Conservation (phyloP, 169 alveolate species). For the Cardiosporidium cionae region DNA sequence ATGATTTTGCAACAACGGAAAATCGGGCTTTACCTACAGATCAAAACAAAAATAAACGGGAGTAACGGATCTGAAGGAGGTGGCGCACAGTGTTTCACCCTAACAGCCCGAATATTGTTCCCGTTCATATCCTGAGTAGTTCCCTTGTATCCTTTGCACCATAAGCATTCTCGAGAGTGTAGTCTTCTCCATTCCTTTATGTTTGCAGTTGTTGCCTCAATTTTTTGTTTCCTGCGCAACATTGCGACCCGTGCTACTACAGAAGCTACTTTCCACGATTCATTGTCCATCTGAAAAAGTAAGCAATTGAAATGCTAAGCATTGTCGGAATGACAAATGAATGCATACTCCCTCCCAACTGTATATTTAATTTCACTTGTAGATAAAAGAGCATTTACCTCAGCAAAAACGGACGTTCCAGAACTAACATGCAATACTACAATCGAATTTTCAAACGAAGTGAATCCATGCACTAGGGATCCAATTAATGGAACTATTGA, state of each 20-base stretch:
- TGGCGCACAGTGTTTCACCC: conserved; percentile 45
- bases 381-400: too few species aligned
- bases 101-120: conserved; percentile 22
- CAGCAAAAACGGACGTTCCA: conserved; percentile 58
- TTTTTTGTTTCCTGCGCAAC: conserved; percentile 42
- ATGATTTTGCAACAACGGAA: too few species aligned
- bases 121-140: conserved; percentile 33
- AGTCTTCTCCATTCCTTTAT: conserved; percentile 53
- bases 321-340: too few species aligned
- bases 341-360: too few species aligned
- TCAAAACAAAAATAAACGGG: conserved; percentile 50
- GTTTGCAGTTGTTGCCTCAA: conserved; percentile 40
- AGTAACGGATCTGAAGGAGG: conserved; percentile 49
- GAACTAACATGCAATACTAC: conserved; percentile 50
- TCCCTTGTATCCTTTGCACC: conserved; percentile 52
- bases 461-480: conserved; percentile 54
- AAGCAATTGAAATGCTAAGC: too few species aligned
- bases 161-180: conserved; percentile 50
- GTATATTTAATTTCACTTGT: too few species aligned
- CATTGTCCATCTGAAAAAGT: conserved; percentile 45
- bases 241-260: conserved; percentile 52
- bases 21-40: too few species aligned
- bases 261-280: conserved; percentile 55
- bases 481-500: conserved; percentile 52
- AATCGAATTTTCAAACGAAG: conserved; percentile 49